Conservation (phyloP, 768 basidiomycete genomes). For the Kwoniella shandongensis region DNA sequence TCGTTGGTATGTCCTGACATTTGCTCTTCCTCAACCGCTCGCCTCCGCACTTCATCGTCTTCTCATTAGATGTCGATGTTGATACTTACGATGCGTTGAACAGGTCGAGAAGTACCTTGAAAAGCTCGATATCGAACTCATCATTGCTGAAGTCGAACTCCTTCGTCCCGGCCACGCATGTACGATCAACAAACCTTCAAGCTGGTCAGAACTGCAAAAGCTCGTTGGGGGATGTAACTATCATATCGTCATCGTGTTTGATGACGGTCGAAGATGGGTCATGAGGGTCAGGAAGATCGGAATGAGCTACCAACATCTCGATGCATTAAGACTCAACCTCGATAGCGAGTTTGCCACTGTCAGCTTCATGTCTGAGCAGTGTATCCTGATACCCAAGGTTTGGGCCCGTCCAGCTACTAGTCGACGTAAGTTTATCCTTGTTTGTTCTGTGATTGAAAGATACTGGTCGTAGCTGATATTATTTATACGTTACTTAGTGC, state of each 20-base stretch:
- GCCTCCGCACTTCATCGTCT: no score
- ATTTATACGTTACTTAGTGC: background rate
- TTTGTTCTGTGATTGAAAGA: background rate
- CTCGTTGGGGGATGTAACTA: constrained; percentile 1
- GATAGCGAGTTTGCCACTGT: constrained; percentile 4
- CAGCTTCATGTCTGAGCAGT: background rate
- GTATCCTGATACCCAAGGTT: background rate
- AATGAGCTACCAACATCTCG: background rate
- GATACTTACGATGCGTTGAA: no score
- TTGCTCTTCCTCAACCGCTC: no score
- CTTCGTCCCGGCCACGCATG: background rate
- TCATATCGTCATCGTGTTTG: constrained; percentile 11
- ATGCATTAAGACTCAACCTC: background rate
- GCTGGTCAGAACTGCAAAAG: background rate
- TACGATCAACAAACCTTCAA: background rate
- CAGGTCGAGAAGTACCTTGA: no score
- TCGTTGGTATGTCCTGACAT: no score
- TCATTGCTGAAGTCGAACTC: background rate
- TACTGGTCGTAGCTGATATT: background rate
- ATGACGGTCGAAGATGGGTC: constrained; percentile 4
- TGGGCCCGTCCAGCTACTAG: background rate
- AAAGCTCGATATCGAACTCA: background rate
- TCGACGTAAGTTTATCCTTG: background rate
- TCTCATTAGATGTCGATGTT: no score
- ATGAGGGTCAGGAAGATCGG: constrained; percentile 6